Evolutionary conservation across 768 basidiomycete species (phyloP), one percentile per base, ranked within the genome.

Genomic region (Strobilomyces confusus): DNA sequence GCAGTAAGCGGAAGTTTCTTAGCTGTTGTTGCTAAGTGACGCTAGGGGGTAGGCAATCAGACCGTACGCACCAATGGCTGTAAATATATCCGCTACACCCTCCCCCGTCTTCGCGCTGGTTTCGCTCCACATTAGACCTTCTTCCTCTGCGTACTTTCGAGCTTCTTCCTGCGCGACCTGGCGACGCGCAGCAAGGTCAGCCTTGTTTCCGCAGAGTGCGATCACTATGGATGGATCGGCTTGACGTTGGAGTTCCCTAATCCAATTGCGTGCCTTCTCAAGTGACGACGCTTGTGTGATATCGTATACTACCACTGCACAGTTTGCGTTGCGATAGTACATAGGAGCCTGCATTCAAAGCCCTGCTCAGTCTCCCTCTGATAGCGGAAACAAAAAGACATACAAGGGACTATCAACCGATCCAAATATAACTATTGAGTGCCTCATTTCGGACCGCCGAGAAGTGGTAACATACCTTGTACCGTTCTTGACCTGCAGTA

Each of bases 161-260:
- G 92, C 92, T 65, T 94, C 92, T 60, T 92, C 92, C 61, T 88
- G 79, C 19, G 88, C 76, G 4, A 92, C 89, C 69, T 93, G 91
- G 62, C 92, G 83, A 57, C 89, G 86, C 9, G 86, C 87, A 37
- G 83, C 77, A 23, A 98, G 76, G 72, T 98, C 95, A 26, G 84
- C 73, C 74, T 98, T 98, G 80, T 98, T 98, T 44, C 95, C 95
- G 54, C 93, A 95, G 33, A 98, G 84, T 37, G 92, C 89, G 69
- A 98, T 95, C 63, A 95, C 83, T 77, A 97, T 98, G 41, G 87
- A 90, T 8, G 95, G 95, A 69, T 98, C 95, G 52, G 95, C 95
- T 74, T 98, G 95, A 50, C 95, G 92, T 67, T 97, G 94, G 3
- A 98, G 83, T 71, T 98, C 95, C 48, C 89, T 81, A 67, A 98